These are phyloP conservation scores for Podosphaera fusca DNA, from an alignment of 2,329 filamentous ascomycete species.

Conservation along the genomic window DNA sequence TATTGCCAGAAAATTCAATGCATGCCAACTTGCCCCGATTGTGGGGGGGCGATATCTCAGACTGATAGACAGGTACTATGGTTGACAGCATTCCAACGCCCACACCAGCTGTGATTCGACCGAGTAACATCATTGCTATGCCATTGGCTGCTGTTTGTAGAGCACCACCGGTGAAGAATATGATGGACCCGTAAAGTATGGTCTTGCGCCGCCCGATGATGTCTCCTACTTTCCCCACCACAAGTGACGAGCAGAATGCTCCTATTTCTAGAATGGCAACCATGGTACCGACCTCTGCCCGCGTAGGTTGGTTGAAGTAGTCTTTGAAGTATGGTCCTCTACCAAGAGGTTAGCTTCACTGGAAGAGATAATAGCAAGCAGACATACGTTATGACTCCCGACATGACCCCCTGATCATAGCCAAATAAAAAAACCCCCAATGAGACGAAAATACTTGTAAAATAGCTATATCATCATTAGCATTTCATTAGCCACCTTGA, in stretches of 20 bases:
- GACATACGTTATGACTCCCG: constrained; percentile 40
- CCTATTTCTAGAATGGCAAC: constrained; percentile 91
- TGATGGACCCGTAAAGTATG: constrained; percentile 77
- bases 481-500: neutral
- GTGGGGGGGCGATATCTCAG: constrained; percentile 87
- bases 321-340: constrained; percentile 74
- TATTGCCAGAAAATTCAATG: constrained; percentile 95
- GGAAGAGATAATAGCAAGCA: neutral
- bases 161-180: constrained; percentile 68
- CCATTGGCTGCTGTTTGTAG: constrained; percentile 61
- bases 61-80: constrained; percentile 84
- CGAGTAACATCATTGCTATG: constrained; percentile 75
- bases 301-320: constrained; percentile 76
- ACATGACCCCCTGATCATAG: constrained; percentile 83
- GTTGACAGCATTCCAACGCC: constrained; percentile 76
- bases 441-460: constrained; percentile 78
- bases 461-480: constrained; percentile 38
- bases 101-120: constrained; percentile 63
- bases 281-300: constrained; percentile 82
- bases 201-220: constrained; percentile 73
- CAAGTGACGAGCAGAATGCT: constrained; percentile 69
- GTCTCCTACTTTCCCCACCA: constrained; percentile 75
- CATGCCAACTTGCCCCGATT: constrained; percentile 89
- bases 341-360: constrained; percentile 5
- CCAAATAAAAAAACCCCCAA: constrained; percentile 74